These are phyloP conservation scores for Ceratopteris richardii DNA, from an alignment of 75 land plant genomes.

Conservation along the genomic window DNA sequence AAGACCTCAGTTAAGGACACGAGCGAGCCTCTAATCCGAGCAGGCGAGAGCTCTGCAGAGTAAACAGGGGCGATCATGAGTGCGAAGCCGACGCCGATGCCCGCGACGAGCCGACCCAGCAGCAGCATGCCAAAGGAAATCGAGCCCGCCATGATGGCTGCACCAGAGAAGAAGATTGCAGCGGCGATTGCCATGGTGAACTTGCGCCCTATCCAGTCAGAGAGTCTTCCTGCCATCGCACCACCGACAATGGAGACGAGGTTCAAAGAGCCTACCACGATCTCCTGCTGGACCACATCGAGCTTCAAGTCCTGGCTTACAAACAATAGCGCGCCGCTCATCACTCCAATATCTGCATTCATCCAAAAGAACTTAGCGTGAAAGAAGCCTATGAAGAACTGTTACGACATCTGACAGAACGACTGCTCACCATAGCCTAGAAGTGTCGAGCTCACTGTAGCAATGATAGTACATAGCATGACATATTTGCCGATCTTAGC, in stretches of 20 bases:
- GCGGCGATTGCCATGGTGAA: slow-evolving; percentile 74
- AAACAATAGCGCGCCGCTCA: slow-evolving; percentile 68
- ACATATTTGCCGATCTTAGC: slow-evolving; percentile 4
- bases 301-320: slow-evolving; percentile 52
- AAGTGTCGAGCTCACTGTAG: slow-evolving; percentile 63
- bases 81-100: slow-evolving; percentile 81
- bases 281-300: slow-evolving; percentile 40
- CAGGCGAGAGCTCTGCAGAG: slow-evolving; percentile 71
- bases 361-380: too few species aligned
- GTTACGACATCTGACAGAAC: too few species aligned
- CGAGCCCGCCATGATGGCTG: slow-evolving; percentile 63
- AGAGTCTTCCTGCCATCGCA: slow-evolving; percentile 53
- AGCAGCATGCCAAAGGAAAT: slow-evolving; percentile 47
- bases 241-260: slow-evolving; percentile 61
- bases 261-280: slow-evolving; percentile 60
- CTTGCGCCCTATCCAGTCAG: slow-evolving; percentile 72
- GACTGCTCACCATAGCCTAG: slow-evolving; percentile 51
- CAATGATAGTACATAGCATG: slow-evolving; percentile 19
- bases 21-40: slow-evolving; percentile 51
- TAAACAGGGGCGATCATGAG: slow-evolving; percentile 87
- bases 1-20: slow-evolving; percentile 74
- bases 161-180: slow-evolving; percentile 59
- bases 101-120: slow-evolving; percentile 56
- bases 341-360: slow-evolving; percentile 76
- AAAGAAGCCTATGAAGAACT: too few species aligned